These are phyloP conservation scores for Penicillium roqueforti DNA, from an alignment of 495 filamentous ascomycete species.

Conservation along the genomic window DNA sequence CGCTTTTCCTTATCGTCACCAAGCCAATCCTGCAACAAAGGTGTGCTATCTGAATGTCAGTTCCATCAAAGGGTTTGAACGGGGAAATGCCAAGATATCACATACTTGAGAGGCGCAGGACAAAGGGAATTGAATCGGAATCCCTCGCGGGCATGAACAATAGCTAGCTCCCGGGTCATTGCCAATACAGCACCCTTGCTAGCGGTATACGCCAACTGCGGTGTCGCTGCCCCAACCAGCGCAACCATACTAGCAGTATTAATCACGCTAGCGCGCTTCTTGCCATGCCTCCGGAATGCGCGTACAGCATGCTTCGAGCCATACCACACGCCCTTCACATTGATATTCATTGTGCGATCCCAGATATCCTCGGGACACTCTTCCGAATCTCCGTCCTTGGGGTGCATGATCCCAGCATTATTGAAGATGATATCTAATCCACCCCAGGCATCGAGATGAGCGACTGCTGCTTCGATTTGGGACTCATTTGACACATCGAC, in stretches of 20 bases:
- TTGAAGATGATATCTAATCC: slow-evolving; percentile 97
- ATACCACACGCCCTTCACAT: slow-evolving; percentile 98
- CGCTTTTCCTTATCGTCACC: slow-evolving; percentile 86
- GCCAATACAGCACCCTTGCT: slow-evolving; percentile 92
- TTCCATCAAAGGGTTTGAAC: slow-evolving; percentile 52
- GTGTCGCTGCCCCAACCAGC: slow-evolving; percentile 86
- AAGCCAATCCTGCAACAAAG: slow-evolving; percentile 88
- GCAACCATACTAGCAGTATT: slow-evolving; percentile 95
- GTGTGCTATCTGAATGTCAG: slow-evolving; percentile 43
- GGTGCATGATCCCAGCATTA: slow-evolving; percentile 99
- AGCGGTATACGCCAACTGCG: slow-evolving; percentile 93
- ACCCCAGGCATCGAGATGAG: slow-evolving; percentile 73
- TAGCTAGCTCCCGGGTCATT: slow-evolving; percentile 74
- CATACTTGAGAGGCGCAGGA: slow-evolving; percentile 82
- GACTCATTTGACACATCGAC: slow-evolving; percentile 65
- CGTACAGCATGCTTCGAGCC: slow-evolving; percentile 90
- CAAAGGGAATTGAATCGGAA: slow-evolving; percentile 88
- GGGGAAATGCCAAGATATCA: not conserved
- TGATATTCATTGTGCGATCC: slow-evolving; percentile 91
- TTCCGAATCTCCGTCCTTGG: slow-evolving; percentile 77
- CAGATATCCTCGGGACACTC: slow-evolving; percentile 85
- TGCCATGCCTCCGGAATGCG: slow-evolving; percentile 72
- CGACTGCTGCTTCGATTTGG: slow-evolving; percentile 65
- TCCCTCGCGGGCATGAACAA: slow-evolving; percentile 81
- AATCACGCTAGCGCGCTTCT: slow-evolving; percentile 77